Conservation (phyloP, 345 rosid species). For the rapeseed (Brassica napus) region Da-Ae NC_063446.1:14699501-14700000, state of each 20-base stretch:
- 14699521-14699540: slow-evolving; percentile 74
- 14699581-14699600: slow-evolving; percentile 93
- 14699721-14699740: neutral
- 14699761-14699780: neutral
- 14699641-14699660: neutral
- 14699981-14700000: neutral
- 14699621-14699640: slow-evolving; percentile 98
- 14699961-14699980: slow-evolving; percentile 70
- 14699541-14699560: slow-evolving; percentile 94
- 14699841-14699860: slow-evolving; percentile 97
- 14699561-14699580: slow-evolving; percentile 81
- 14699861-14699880: slow-evolving; percentile 97
- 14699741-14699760: neutral
- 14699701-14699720: neutral
- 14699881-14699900: slow-evolving; percentile 98
- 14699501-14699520: slow-evolving; percentile 92
- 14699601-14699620: slow-evolving; percentile 98
- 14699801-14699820: neutral
- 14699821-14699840: slow-evolving; percentile 67
- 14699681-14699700: neutral
- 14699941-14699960: slow-evolving; percentile 99
- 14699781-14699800: neutral
- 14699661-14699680: neutral
- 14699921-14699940: slow-evolving; percentile 98
- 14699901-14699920: slow-evolving; percentile 94